These are phyloP conservation scores for Bryoerythrophyllum caledonicum DNA, from an alignment of 225 moss, liverwort and hornwort genomes.

Conservation along the genomic window DNA sequence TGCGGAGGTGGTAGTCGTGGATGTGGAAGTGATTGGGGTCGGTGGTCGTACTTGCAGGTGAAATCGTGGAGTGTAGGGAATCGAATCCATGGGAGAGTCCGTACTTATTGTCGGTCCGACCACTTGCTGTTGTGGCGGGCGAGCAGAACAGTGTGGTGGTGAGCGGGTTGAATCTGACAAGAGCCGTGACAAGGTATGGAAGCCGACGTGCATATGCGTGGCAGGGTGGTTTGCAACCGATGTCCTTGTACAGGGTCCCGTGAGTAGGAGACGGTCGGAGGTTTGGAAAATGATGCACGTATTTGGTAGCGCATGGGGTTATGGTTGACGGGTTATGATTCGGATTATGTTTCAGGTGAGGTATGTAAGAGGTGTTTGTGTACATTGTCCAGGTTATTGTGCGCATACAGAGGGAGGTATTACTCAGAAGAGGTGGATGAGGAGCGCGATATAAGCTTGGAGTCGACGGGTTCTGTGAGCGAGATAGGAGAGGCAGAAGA, in stretches of 20 bases:
- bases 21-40: neutral
- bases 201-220: neutral
- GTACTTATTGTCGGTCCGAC: constrained; percentile 69
- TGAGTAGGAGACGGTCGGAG: neutral
- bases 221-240: no score
- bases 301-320: neutral
- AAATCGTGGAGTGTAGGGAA: constrained; percentile 39
- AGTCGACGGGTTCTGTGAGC: constrained; percentile 21
- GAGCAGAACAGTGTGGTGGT: constrained; percentile 48
- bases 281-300: fast-evolving
- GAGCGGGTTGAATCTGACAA: constrained; percentile 59
- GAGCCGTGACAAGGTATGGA: constrained; percentile 50
- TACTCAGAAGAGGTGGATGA: constrained; percentile 19
- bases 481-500: constrained; percentile 10
- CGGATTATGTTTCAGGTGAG: fast-evolving
- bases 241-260: neutral
- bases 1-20: neutral
- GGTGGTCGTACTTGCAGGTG: constrained; percentile 44
- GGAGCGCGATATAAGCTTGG: neutral
- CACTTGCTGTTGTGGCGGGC: constrained; percentile 80
- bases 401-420: constrained; percentile 52
- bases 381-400: constrained; percentile 39
- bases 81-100: constrained; percentile 41
- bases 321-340: no score
- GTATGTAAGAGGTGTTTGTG: neutral